Evolutionary conservation across 192 early-diverging fungal genomes (phyloP), one percentile per base, ranked within the genome.

Genomic region (Coemansia sp.): DNA sequence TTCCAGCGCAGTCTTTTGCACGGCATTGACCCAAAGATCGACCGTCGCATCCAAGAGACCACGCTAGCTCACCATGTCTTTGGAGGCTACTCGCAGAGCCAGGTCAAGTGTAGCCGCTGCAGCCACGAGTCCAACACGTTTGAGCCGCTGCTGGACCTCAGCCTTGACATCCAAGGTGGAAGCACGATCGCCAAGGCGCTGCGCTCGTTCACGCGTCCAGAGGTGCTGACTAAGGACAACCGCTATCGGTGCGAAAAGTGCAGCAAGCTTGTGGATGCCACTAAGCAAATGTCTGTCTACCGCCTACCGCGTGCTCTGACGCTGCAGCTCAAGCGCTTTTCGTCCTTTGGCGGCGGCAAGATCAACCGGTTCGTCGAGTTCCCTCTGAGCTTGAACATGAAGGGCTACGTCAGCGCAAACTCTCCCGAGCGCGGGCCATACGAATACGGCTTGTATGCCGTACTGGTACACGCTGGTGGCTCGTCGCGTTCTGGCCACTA

Each of bases 321-420:
- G 8, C 62, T 97, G 24, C 95, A 97, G 47, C 78, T 97, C 36
- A 97, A 97, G 77, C 85, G 95, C 17, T 97, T 97, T 68, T 89
- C 86, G 39, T 63, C 57, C 14, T 71, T 79, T 65, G 72, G 82
- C 38, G 88, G 88, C 40, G 81, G 85, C 20, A 97, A 97, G 82
- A 87, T 95, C 46, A 82, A 62, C 51, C 84, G 83, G 47, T 80
- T 76, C 37, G 74, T 95, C 42, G 67, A 71, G 39, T 95, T 91
- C 63, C 84, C 86, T 1, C 81, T 87, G 27, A 64, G 46, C 1
- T 77, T 97, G 36, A 80, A 89, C 64, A 78, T 96, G 66, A 65
- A 75, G 42, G 45, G 64, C 70, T 83, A 78, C 19, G 72, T 76
- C 65, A 83, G 81, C 38, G 71, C 62, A 43, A 83, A 71, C 64